phyloP scores from a whole-genome alignment of 345 rosid species.

The Mallotus nudiflorus region DNA sequence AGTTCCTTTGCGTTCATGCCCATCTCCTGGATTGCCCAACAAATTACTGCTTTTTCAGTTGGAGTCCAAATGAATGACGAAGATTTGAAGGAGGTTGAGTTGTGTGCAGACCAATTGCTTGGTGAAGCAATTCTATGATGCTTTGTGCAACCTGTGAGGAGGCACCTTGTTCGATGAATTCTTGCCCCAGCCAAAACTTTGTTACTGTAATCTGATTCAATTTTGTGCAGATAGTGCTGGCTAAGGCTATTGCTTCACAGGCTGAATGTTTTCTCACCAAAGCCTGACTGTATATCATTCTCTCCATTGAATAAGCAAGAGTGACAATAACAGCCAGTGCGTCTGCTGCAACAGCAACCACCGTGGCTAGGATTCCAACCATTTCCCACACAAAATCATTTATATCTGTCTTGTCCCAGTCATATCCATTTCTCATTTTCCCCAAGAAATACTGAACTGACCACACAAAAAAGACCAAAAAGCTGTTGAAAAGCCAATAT shows the following conservation, averaged over 20 bases:
- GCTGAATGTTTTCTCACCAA: slow-evolving; percentile 78
- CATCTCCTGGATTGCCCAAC: slow-evolving; percentile 59
- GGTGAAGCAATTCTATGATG: slow-evolving; percentile 44
- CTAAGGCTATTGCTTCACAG: slow-evolving; percentile 85
- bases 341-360: slow-evolving; percentile 74
- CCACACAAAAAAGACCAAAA: slow-evolving; percentile 8
- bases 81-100: slow-evolving; percentile 50
- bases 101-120: slow-evolving; percentile 67
- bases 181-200: slow-evolving; percentile 59
- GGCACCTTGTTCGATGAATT: slow-evolving; percentile 12
- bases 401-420: slow-evolving; percentile 41
- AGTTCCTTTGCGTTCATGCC: slow-evolving; percentile 47
- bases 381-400: slow-evolving; percentile 51
- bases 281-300: slow-evolving; percentile 75
- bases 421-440: slow-evolving; percentile 48
- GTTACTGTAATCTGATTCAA: slow-evolving; percentile 63
- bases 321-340: slow-evolving; percentile 80
- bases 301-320: slow-evolving; percentile 74
- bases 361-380: slow-evolving; percentile 59
- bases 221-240: slow-evolving; percentile 68
- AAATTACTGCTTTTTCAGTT: slow-evolving; percentile 65
- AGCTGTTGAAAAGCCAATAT: slow-evolving; percentile 56
- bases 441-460: slow-evolving; percentile 69
- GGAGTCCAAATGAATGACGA: slow-evolving; percentile 31
- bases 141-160: slow-evolving; percentile 29